Evolutionary conservation across 148 eudicot species (phyloP), one percentile per base, ranked within the genome.

Genomic region (Chenopodium formosanum): DNA sequence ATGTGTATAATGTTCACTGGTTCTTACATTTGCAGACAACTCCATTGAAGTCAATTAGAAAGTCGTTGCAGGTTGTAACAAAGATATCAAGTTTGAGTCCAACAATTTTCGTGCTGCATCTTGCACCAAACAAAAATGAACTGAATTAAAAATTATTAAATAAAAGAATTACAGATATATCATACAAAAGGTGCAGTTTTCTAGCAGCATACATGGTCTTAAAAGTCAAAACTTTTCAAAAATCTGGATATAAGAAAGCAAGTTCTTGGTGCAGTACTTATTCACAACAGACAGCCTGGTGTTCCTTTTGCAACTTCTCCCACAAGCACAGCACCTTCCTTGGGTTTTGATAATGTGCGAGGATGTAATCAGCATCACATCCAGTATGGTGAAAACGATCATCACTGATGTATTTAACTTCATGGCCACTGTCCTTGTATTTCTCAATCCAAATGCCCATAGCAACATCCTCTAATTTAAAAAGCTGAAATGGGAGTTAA

Each of bases 391-490:
- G 70, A 80, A 90, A 87, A 27, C 90, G 85, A 17, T 90, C 91
- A 76, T 90, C 91, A 29, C 84, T 86, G 46, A 84, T 56, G 81
- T 91, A 89, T 67, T 85, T 82, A 32, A 91, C 85, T 78, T 84
- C 79, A 31, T 82, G 86, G 52, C 90, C 88, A 4, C 37, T 75
- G 25, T 80, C 82, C 83, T 87, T 84, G 75, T 81, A 89, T 52
- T 81, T 67, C 75, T 88, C 85, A n/a, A 89, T 80, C 94, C 94
- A 91, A 68, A 91, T 88, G 12, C 94, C 94, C 87, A 91, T 84
- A 64, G 91, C 88, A 74, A 91, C 94, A 79, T 91, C 94, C 77
- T 91, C 94, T 29, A 91, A 70, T 79, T 89, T 91, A 79, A 91
- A 91, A 48, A 91, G 90, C 94, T 91, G 88, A 47, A 79, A 70